These are phyloP conservation scores for Umbelopsis ramanniana DNA, from an alignment of 192 early-diverging fungal genomes.

Conservation along the genomic window DNA sequence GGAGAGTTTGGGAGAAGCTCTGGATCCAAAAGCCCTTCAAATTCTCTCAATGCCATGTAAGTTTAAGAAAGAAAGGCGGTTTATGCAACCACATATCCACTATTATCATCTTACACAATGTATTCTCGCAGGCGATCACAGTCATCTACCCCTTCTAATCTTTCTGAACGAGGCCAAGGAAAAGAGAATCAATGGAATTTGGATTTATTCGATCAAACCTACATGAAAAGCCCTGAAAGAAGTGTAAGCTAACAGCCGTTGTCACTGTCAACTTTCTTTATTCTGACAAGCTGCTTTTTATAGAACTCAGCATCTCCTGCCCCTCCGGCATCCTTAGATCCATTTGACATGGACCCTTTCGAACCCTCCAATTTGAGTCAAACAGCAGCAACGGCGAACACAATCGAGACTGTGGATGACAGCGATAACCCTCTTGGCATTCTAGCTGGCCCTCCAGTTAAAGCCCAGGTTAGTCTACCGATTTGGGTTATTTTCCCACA, in stretches of 20 bases:
- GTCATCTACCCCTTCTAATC: constrained; percentile 3
- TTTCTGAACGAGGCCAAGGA: neutral
- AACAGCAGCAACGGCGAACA: neutral
- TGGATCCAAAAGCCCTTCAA: constrained; percentile 9
- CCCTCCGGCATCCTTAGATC: constrained; percentile 14
- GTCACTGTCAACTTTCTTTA: neutral
- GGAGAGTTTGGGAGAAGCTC: constrained; percentile 16
- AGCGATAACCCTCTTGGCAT: constrained; percentile 40
- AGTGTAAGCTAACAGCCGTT: neutral
- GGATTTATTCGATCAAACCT: constrained; percentile 29
- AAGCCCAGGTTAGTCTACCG: neutral
- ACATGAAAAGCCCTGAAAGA: constrained; percentile 1
- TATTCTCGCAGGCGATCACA: constrained; percentile 4
- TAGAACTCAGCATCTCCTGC: constrained; percentile 3
- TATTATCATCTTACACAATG: neutral
- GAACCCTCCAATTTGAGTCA: neutral
- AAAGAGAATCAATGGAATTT: constrained; percentile 34
- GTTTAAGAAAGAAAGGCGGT: neutral
- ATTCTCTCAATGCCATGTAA: constrained; percentile 40
- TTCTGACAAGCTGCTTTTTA: neutral
- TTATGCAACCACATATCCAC: too few species aligned
- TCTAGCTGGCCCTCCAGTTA: constrained; percentile 26
- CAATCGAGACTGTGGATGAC: neutral
- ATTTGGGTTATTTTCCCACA: too few species aligned
- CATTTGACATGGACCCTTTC: constrained; percentile 36